Evolutionary conservation across 2,329 filamentous ascomycete species (phyloP).

Genomic region (Mycocentrospora acerina): DNA sequence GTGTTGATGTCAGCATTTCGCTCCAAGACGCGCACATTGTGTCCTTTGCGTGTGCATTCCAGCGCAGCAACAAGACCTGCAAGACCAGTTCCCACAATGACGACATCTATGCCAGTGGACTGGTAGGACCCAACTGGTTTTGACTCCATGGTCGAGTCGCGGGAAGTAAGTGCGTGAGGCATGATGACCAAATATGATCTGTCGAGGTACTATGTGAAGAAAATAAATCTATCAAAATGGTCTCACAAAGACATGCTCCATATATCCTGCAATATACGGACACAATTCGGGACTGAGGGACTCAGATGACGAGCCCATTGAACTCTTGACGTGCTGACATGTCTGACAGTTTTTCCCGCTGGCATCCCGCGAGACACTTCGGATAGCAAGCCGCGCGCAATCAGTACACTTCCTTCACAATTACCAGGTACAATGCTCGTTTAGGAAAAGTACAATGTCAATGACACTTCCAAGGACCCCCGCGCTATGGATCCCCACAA

Average conservation of each 20-base stretch:
- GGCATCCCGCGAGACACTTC: not conserved
- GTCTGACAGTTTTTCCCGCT: conserved; percentile 8
- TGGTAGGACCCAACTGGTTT: conserved; percentile 57
- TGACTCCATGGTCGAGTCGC: conserved; percentile 49
- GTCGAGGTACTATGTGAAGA: conserved; percentile 4
- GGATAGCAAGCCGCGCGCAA: too few relatives aligned
- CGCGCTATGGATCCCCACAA: conserved; percentile 37
- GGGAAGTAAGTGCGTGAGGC: conserved; percentile 48
- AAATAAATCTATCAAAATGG: conserved; percentile 7
- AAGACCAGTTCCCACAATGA: conserved; percentile 43
- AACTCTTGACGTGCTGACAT: conserved; percentile 15
- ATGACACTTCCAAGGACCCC: conserved; percentile 11
- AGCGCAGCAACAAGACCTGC: conserved; percentile 42
- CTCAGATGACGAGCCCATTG: conserved; percentile 18
- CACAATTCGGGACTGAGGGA: conserved; percentile 5
- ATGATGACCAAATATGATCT: conserved; percentile 18
- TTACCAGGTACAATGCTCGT: conserved; percentile 9
- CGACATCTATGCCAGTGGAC: conserved; percentile 42
- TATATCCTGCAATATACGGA: too few relatives aligned
- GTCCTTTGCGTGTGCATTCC: conserved; percentile 44
- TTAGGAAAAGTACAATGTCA: conserved; percentile 14
- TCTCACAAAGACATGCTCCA: too few relatives aligned
- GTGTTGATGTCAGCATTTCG: conserved; percentile 54
- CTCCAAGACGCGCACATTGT: conserved; percentile 45
- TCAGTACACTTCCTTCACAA: conserved; percentile 4